A percentile compares a stretch with the other conserved stretches of the same genome.
Evolutionary conservation across 1,284 basidiomycete species (phyloP).

Genomic region (Earliella scabrosa): DNA sequence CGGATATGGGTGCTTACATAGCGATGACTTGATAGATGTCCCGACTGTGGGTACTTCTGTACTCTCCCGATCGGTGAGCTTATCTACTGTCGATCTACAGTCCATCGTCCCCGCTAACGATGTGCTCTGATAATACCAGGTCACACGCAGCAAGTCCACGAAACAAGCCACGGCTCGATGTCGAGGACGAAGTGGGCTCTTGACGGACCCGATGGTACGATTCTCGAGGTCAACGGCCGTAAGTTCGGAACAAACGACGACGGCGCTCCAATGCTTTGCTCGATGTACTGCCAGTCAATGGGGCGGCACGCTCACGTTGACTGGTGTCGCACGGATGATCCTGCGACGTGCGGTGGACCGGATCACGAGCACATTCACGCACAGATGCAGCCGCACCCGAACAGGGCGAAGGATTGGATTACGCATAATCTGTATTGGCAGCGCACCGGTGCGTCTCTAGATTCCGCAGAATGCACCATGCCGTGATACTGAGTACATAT

Average conservation of each 20-base stretch:
- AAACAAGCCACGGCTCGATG: constrained; percentile 70
- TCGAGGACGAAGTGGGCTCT: constrained; percentile 57
- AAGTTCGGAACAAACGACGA: constrained; percentile 61
- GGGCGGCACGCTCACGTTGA: constrained; percentile 61
- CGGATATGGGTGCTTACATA: not conserved
- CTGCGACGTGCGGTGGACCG: constrained; percentile 41
- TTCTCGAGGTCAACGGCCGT: constrained; percentile 56
- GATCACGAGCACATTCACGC: constrained; percentile 51
- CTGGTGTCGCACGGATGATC: constrained; percentile 50
- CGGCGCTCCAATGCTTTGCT: constrained; percentile 69
- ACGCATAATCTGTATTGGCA: constrained; percentile 62
- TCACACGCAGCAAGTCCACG: constrained; percentile 62
- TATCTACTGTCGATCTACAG: not conserved
- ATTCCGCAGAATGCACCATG: not conserved
- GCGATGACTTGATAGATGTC: constrained; percentile 42
- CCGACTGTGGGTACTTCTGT: constrained; percentile 61
- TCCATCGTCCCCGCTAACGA: too few species aligned
- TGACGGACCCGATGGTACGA: constrained; percentile 50
- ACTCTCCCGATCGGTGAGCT: constrained; percentile 54
- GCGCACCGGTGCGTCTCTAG: constrained; percentile 46
- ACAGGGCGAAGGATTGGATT: constrained; percentile 54
- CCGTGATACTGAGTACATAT: not conserved
- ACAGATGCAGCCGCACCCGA: constrained; percentile 50
- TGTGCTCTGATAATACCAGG: constrained; percentile 38
- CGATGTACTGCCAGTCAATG: constrained; percentile 55